Evolutionary conservation across 1,139 yeast species (phyloP).

Genomic region (Zygosaccharomyces sapae): DNA sequence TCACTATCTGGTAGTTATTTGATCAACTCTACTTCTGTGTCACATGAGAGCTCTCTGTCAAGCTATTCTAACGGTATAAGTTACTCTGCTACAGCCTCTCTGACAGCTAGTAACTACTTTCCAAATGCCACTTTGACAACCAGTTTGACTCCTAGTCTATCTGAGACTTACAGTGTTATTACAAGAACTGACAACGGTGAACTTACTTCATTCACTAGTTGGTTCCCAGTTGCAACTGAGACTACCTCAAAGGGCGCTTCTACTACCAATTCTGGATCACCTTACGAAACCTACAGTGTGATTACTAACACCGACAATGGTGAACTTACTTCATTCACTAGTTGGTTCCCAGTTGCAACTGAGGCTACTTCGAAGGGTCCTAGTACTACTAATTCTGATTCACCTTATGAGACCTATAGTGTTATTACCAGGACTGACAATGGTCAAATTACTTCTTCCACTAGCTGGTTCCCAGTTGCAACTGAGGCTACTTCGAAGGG

Average conservation of each 20-base stretch:
- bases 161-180: slow-evolving; percentile 6
- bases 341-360: too few relatives aligned
- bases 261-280: slow-evolving; percentile 7
- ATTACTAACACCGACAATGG: slow-evolving; percentile 10
- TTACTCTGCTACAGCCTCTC: neutral
- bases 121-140: neutral
- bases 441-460: slow-evolving; percentile 15
- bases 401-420: slow-evolving; percentile 3
- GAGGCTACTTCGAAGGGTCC: too few relatives aligned
- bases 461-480: slow-evolving; percentile 18
- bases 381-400: too few relatives aligned
- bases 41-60: neutral
- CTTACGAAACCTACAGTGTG: slow-evolving; percentile 6
- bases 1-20: neutral
- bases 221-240: slow-evolving; percentile 17
- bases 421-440: slow-evolving; percentile 14
- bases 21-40: neutral
- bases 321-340: slow-evolving; percentile 10
- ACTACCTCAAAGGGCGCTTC: slow-evolving; percentile 2
- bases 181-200: slow-evolving; percentile 16
- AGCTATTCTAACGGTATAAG: too few relatives aligned
- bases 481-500: slow-evolving; percentile 9
- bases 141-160: neutral
- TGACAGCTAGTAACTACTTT: neutral
- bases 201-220: slow-evolving; percentile 16